Conservation (phyloP, 1,284 basidiomycete species). For the Paramarasmius palmivorus region DNA sequence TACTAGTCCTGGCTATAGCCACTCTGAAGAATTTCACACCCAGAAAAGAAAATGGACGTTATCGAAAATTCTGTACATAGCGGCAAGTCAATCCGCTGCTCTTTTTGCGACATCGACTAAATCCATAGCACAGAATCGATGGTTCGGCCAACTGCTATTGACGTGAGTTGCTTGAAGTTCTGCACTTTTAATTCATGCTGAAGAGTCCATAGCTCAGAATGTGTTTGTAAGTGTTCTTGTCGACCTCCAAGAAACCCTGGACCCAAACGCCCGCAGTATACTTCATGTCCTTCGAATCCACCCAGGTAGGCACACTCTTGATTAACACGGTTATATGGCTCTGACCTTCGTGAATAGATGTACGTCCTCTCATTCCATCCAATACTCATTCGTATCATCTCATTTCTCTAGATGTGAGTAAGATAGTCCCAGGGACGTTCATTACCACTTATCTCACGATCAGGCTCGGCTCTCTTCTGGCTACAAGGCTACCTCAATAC, state of each 20-base stretch:
- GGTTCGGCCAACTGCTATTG: conserved; percentile 22
- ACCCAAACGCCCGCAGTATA: background rate
- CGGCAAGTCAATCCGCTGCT: conserved; percentile 17
- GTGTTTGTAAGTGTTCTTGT: background rate
- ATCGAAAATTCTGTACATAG: conserved; percentile 25
- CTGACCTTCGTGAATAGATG: conserved; percentile 17
- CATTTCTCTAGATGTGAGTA: background rate
- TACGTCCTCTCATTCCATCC: no score
- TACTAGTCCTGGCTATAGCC: background rate
- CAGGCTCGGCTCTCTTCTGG: conserved; percentile 14
- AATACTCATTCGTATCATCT: no score
- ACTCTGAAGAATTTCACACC: background rate
- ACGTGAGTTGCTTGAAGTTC: background rate
- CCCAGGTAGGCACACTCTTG: background rate
- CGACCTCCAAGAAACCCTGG: background rate
- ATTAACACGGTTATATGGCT: background rate
- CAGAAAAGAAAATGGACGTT: conserved; percentile 25
- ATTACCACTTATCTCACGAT: no score
- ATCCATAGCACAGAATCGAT: conserved; percentile 25
- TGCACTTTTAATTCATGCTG: background rate
- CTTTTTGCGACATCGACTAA: background rate
- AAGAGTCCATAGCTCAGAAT: background rate
- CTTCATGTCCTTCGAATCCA: background rate
- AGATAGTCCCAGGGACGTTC: background rate
- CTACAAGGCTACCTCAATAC: conserved; percentile 13